Base-by-base conservation (phyloP, 164 flowering plant genomes). In the Umbilicus rupestris region DNA sequence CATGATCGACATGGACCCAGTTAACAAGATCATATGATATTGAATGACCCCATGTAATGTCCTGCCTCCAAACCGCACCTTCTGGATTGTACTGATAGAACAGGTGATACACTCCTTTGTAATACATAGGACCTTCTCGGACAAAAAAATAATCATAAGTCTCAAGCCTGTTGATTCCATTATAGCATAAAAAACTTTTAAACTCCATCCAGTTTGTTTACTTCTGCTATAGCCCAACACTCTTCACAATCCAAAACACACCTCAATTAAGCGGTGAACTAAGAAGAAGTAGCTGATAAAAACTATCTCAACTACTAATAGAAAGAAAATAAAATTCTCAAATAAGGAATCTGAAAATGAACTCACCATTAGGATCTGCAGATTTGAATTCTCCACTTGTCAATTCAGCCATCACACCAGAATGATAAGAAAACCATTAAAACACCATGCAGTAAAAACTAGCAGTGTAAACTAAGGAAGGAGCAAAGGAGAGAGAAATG, bases 51-150 rank as follows among this genome's bases (percentile, higher is more conserved):
- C 96, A 88, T 3, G 77, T 78, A 9, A 86, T 85, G 76, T 84
- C 73, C 4, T 30, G 29, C 29, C 87, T 90, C 87, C 89, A 89
- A 2, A 78, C 78, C 35, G 92, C 82, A 9, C 78, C 85, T 4
- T 70, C 26, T 0, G 97, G 97, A 30, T 87, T 88, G 81, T 82
- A 83, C 69, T 91, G 96, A 73, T 89, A 91, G 78, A 91, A 89
- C 1, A 91, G 63, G 74, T 89, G 97, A 75, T 91, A 91, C 19
- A 87, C 68, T 66, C 95, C 95, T 68, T 85, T 86, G 75, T 87
- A 87, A 22, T 73, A 57, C 94, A 87, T 80, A 17, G 95, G 95
- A 1, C 86, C 97, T 91, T 76, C 55, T 72, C 12, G 6, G 1
- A 8, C 17, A 17, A 63, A 3, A 41, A 41, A 9, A 41, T 6